phyloP scores from a whole-genome alignment of 371 early-diverging fungal species.

The Syncephalastrum contaminatum region DNA sequence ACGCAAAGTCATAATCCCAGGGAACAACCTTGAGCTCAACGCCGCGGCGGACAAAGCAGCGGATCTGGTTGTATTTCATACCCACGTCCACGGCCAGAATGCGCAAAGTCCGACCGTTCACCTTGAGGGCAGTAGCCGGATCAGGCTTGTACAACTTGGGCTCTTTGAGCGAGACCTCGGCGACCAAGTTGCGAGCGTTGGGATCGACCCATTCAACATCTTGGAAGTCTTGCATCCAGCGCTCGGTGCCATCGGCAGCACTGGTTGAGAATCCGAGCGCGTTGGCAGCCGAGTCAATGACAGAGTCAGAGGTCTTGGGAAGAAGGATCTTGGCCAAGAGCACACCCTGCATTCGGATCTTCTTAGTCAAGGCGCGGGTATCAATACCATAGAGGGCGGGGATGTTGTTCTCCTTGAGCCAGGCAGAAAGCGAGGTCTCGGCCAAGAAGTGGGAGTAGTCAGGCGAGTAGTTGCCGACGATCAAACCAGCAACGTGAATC shows the following conservation, averaged over 20 bases:
- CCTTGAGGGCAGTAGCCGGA: constrained; percentile 59
- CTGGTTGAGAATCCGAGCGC: constrained; percentile 33
- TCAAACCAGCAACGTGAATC: constrained; percentile 84
- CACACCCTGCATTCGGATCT: constrained; percentile 83
- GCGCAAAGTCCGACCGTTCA: constrained; percentile 77
- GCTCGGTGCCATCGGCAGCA: constrained; percentile 33
- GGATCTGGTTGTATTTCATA: constrained; percentile 97
- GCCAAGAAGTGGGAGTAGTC: constrained; percentile 94
- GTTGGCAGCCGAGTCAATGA: constrained; percentile 46
- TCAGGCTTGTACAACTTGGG: constrained; percentile 75
- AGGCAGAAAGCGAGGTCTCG: constrained; percentile 79
- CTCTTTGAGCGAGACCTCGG: constrained; percentile 85
- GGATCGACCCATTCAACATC: constrained; percentile 92
- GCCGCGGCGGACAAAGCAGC: constrained; percentile 92
- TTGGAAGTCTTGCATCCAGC: constrained; percentile 69
- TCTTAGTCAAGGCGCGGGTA: constrained; percentile 88
- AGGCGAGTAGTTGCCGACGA: constrained; percentile 84
- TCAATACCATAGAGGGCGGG: constrained; percentile 94
- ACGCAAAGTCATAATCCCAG: constrained; percentile 90
- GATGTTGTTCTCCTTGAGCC: constrained; percentile 85
- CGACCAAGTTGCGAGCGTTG: constrained; percentile 89
- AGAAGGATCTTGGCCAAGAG: constrained; percentile 86
- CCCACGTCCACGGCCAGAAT: constrained; percentile 95
- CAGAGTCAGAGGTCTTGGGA: constrained; percentile 66
- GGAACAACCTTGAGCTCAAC: constrained; percentile 94